Evolutionary conservation across 2,329 filamentous ascomycete genomes (phyloP).

Genomic region (Coleophoma crateriformis): DNA sequence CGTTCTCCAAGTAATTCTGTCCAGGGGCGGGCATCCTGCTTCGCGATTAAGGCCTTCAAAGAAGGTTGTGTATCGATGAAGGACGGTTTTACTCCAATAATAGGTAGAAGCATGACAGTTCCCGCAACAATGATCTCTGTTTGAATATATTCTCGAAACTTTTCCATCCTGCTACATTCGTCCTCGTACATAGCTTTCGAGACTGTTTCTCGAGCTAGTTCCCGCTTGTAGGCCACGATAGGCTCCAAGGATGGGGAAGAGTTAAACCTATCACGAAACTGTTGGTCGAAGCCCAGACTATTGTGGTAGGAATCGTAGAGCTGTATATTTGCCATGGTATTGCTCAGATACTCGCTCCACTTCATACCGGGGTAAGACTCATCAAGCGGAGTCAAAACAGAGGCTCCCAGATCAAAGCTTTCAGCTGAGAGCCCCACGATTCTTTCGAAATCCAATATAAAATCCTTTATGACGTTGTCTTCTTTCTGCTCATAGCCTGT

Average conservation of each 20-base stretch:
- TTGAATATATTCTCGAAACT: neutral
- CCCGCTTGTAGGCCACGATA: slow-evolving; percentile 9
- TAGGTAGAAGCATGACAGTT: slow-evolving; percentile 12
- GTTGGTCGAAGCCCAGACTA: slow-evolving; percentile 4
- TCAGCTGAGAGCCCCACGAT: neutral
- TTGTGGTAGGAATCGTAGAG: slow-evolving; percentile 10
- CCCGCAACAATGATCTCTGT: slow-evolving; percentile 6
- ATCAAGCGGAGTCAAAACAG: too few relatives aligned
- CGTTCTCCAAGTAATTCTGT: slow-evolving; percentile 2
- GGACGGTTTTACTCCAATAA: neutral
- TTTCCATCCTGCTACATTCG: neutral
- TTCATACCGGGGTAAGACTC: too few relatives aligned
- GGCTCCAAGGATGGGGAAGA: slow-evolving; percentile 5
- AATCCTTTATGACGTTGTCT: neutral
- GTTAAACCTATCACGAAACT: slow-evolving; percentile 4
- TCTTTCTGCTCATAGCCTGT: neutral
- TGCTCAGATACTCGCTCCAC: slow-evolving; percentile 1
- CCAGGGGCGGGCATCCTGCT: neutral
- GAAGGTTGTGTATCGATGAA: too few relatives aligned
- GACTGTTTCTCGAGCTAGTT: neutral
- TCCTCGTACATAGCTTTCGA: neutral
- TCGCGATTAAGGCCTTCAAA: too few relatives aligned
- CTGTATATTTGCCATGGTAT: slow-evolving; percentile 13
- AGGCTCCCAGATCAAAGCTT: neutral
- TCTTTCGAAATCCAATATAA: neutral